A percentile compares a stretch with the other conserved stretches of the same genome.
Evolutionary conservation across 768 basidiomycete genomes (phyloP).

Genomic region (Mycena epipterygia): DNA sequence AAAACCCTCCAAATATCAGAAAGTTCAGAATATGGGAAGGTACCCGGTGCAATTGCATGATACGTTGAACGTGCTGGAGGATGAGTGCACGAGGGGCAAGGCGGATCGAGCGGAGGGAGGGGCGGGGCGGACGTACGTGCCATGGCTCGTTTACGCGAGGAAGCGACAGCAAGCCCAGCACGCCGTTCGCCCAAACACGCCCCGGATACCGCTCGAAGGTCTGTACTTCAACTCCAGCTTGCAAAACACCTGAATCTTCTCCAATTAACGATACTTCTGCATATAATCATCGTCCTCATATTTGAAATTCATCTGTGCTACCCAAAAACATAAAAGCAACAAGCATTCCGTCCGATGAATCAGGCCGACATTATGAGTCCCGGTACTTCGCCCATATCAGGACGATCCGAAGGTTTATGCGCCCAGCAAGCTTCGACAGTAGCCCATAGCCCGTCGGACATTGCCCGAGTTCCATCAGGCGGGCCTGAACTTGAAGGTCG

Average conservation of each 20-base stretch:
- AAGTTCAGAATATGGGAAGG: background rate
- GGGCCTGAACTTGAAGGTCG: conserved; percentile 4
- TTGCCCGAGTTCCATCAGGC: too few species aligned
- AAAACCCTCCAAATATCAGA: conserved; percentile 4
- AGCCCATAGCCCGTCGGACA: too few species aligned
- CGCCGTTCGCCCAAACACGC: conserved; percentile 2
- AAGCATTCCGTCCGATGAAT: too few species aligned
- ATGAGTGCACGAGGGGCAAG: background rate
- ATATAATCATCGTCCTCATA: conserved; percentile 9
- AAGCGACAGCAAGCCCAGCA: conserved; percentile 6
- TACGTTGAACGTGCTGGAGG: conserved; percentile 11
- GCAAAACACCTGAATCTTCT: conserved; percentile 8
- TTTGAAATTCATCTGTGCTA: conserved; percentile 11
- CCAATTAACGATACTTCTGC: conserved; percentile 1
- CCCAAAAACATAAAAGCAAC: too few species aligned
- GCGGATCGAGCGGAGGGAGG: background rate
- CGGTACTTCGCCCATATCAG: too few species aligned
- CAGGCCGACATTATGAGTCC: too few species aligned
- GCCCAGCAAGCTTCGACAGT: too few species aligned
- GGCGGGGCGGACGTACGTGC: background rate
- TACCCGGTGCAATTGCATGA: conserved; percentile 13
- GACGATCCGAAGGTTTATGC: too few species aligned
- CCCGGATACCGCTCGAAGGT: conserved; percentile 7
- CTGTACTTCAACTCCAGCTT: conserved; percentile 8
- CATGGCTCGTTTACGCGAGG: conserved; percentile 5